These are phyloP conservation scores for Curvularia verruculosa DNA, from an alignment of 2,329 filamentous ascomycete genomes.

Conservation along the genomic window DNA sequence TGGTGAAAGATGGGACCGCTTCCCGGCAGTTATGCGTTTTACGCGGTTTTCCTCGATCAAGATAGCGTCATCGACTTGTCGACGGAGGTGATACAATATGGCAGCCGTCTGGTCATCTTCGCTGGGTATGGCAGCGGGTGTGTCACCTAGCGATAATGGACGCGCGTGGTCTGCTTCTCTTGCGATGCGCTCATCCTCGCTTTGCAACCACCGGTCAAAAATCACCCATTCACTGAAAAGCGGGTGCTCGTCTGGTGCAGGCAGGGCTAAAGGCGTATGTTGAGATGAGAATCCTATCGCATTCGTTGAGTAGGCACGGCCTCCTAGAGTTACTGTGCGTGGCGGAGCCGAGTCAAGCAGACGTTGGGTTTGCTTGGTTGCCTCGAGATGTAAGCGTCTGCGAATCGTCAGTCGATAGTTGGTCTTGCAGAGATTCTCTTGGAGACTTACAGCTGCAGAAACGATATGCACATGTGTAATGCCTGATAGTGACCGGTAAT, in stretches of 20 bases:
- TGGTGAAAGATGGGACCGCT: conserved; percentile 35
- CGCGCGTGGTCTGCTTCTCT: conserved; percentile 24
- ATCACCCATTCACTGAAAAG: conserved; percentile 41
- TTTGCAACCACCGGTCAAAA: conserved; percentile 38
- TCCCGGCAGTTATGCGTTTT: conserved; percentile 34
- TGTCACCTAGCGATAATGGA: conserved; percentile 31
- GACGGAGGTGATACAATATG: conserved; percentile 34
- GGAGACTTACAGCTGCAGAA: conserved; percentile 35
- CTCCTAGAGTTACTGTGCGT: conserved; percentile 35
- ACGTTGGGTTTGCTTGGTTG: conserved; percentile 31
- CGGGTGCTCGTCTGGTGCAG: conserved; percentile 37
- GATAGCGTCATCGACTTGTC: conserved; percentile 41
- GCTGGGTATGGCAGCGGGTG: conserved; percentile 22
- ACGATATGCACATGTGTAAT: conserved; percentile 41
- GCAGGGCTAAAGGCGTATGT: conserved; percentile 26
- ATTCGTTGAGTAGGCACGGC: conserved; percentile 33
- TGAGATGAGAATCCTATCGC: conserved; percentile 27
- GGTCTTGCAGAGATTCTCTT: not conserved
- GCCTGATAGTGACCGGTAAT: conserved; percentile 41
- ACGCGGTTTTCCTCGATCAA: conserved; percentile 40
- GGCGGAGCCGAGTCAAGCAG: conserved; percentile 31
- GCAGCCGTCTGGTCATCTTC: conserved; percentile 36
- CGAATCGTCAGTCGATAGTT: conserved; percentile 12
- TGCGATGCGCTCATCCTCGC: conserved; percentile 36
- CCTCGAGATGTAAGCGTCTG: conserved; percentile 39